phyloP scores from a whole-genome alignment of 2,329 filamentous ascomycete genomes.

The Stemphylium beticola region DNA sequence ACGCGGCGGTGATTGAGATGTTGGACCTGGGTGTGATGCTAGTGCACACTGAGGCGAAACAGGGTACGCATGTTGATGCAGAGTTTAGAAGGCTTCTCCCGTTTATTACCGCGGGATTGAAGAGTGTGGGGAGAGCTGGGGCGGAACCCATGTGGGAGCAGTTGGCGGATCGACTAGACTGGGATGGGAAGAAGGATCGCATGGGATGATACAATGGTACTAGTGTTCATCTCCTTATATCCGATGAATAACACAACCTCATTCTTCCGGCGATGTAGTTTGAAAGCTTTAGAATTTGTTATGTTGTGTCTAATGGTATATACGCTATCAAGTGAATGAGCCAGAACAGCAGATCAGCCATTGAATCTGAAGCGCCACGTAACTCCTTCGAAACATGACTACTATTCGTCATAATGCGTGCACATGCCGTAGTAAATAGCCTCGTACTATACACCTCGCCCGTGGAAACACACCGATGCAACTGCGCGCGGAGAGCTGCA shows the following conservation, averaged over 20 bases:
- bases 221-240: no score
- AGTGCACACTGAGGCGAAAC: conserved; percentile 62
- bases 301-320: conserved; percentile 15
- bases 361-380: neutral
- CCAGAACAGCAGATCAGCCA: neutral
- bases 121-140: conserved; percentile 76
- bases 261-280: no score
- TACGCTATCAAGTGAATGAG: neutral
- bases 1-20: conserved; percentile 73
- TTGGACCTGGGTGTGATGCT: conserved; percentile 77
- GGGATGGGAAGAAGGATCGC: neutral
- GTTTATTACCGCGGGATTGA: conserved; percentile 76
- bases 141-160: conserved; percentile 78
- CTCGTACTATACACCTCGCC: neutral
- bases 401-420: neutral
- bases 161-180: conserved; percentile 78
- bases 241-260: no score
- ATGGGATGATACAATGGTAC: neutral
- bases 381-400: neutral
- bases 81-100: conserved; percentile 70
- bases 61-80: conserved; percentile 54
- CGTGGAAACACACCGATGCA: no score
- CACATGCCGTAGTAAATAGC: neutral
- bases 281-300: neutral
- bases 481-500: neutral